phyloP scores from a whole-genome alignment of 495 filamentous ascomycete species.

The Chlorociboria aeruginascens region DNA sequence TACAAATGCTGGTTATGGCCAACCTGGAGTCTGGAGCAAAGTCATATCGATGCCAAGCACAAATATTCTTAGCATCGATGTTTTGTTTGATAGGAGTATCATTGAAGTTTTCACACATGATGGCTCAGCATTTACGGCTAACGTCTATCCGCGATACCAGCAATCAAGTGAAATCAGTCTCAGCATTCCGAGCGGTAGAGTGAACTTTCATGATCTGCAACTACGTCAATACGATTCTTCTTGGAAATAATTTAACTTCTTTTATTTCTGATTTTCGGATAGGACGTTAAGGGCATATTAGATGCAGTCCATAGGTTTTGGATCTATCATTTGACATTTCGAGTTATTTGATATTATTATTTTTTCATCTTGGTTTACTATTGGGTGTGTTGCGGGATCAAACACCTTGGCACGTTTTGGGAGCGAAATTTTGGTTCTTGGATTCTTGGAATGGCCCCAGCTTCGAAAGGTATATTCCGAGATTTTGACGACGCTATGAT shows the following conservation, averaged over 20 bases:
- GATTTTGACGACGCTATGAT: too few species aligned
- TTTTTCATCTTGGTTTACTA: too few species aligned
- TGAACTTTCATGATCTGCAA: neutral
- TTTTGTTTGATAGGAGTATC: constrained; percentile 12
- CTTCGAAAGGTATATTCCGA: too few species aligned
- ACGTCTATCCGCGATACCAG: constrained; percentile 8
- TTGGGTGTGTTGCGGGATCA: too few species aligned
- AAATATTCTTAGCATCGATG: constrained; percentile 2
- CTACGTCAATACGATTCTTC: neutral
- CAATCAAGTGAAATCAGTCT: constrained; percentile 4
- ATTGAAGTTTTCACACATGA: constrained; percentile 10
- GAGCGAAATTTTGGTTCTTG: too few species aligned
- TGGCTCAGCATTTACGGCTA: constrained; percentile 10
- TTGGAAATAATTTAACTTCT: neutral
- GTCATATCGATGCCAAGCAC: neutral
- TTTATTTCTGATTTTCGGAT: neutral
- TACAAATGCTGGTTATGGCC: constrained; percentile 14
- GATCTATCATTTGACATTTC: neutral
- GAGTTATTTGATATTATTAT: too few species aligned
- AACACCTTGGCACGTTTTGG: too few species aligned
- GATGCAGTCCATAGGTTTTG: neutral
- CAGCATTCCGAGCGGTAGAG: neutral
- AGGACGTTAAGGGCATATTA: neutral
- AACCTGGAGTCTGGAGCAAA: constrained; percentile 6
- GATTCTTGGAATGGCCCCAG: too few species aligned